These are phyloP conservation scores for Cladosporium sp. DNA, from an alignment of 2,329 filamentous ascomycete species.

Conservation along the genomic window DNA sequence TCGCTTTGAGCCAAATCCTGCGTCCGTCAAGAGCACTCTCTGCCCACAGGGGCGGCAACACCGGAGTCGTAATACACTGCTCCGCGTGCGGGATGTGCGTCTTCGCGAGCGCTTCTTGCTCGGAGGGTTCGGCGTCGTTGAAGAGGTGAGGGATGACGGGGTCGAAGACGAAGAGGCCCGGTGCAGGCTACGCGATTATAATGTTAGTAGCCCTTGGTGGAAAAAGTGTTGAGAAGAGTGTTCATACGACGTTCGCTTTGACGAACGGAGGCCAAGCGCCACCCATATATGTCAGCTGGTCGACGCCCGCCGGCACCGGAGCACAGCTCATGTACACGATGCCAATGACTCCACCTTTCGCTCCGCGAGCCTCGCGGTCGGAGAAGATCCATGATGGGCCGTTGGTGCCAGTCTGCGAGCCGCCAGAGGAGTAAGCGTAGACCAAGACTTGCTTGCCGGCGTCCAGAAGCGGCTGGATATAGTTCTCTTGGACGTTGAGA, in stretches of 20 bases:
- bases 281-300: conserved; percentile 20
- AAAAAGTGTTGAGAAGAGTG: neutral
- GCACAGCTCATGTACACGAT: conserved; percentile 19
- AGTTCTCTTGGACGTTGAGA: conserved; percentile 7
- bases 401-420: conserved; percentile 11
- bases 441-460: conserved; percentile 30
- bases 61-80: conserved; percentile 19
- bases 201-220: neutral
- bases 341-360: conserved; percentile 20
- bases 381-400: conserved; percentile 15
- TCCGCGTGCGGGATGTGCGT: conserved; percentile 19
- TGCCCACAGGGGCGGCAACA: conserved; percentile 21
- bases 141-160: conserved; percentile 18
- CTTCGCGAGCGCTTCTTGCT: conserved; percentile 16
- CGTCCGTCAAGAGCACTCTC: conserved; percentile 20
- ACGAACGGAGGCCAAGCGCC: conserved; percentile 12
- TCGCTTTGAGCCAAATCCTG: conserved; percentile 21
- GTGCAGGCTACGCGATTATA: neutral
- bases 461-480: conserved; percentile 22
- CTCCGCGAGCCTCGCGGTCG: conserved; percentile 12
- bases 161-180: conserved; percentile 19
- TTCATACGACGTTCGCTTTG: conserved; percentile 7
- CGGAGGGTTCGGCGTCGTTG: conserved; percentile 19
- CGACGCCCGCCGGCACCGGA: conserved; percentile 15
- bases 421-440: conserved; percentile 27